Base-by-base conservation (phyloP, 164 flowering plant species). In the Pachysandra terminalis region DNA sequence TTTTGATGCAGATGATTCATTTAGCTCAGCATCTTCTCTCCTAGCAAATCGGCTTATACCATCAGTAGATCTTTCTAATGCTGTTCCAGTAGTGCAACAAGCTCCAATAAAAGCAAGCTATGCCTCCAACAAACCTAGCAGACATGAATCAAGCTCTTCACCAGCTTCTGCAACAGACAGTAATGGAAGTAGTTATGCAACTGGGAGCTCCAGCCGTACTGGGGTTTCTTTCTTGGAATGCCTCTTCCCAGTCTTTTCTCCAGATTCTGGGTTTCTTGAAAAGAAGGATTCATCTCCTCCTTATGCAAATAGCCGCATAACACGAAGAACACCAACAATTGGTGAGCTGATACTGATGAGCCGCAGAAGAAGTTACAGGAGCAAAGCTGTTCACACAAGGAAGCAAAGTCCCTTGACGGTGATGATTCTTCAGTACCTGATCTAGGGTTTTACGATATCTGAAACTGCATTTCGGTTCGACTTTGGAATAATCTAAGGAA, bases 301-400 rank as follows among this genome's bases (percentile, higher is more conserved):
- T n/a, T n/a, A n/a, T n/a, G 69, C 37, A 76, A 71, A 52, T 22
- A 75, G 72, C 56, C 61, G 35, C 1, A 53, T 63, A 19, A 71
- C 24, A 32, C 81, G 82, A 65, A 78, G 76, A 66, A 73, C 88
- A 17, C 75, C 68, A n/a, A 90, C 96, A 15, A 90, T 95, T 19
- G 94, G 91, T 58, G 96, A 95, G 77, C 71, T 92, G 74, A 90
- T 89, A 53, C 66, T 83, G 84, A 80, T 85, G 92, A 90, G 93
- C 78, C 74, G 89, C 63, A 82, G 85, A 75, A 75, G 78, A 66
- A 87, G 96, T 66, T 73, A 65, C 70, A 66, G 64, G 52, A 79
- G 79, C 65, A 84, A 79, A 68, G 84, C 82, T 32, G 54, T 62
- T 62, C 82, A 77, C 65, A 78, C 73, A 70, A 82, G 75, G 63